These are phyloP conservation scores for Cymbopogon citratus DNA, from an alignment of 176 grass and related monocot genomes.

Conservation along the genomic window DNA sequence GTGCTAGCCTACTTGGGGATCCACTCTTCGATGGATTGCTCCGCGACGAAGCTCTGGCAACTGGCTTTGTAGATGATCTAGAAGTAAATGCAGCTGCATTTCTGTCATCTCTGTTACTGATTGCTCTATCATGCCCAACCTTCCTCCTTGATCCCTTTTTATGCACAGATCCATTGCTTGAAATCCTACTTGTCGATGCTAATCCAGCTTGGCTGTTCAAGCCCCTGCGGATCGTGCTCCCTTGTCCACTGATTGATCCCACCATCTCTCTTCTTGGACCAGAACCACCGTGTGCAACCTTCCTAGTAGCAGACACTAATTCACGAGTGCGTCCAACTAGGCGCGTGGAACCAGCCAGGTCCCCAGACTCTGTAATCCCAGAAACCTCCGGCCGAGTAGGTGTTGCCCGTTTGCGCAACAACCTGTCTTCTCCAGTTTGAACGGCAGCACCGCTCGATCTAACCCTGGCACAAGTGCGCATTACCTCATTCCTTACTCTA, in stretches of 20 bases:
- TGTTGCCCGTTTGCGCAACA: slow-evolving; percentile 42
- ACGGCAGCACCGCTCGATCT: slow-evolving; percentile 24
- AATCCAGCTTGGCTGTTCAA: slow-evolving; percentile 24
- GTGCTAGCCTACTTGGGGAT: not conserved
- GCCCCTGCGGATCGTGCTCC: not conserved
- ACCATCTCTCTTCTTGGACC: slow-evolving; percentile 15
- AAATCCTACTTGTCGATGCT: slow-evolving; percentile 13
- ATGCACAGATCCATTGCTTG: slow-evolving; percentile 25
- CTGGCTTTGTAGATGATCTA: slow-evolving; percentile 25
- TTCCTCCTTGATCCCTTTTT: slow-evolving; percentile 35
- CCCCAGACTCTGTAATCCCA: not conserved
- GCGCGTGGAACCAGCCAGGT: not conserved
- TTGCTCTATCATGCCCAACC: not conserved
- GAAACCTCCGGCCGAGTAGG: slow-evolving; percentile 11
- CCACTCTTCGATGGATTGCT: slow-evolving; percentile 21
- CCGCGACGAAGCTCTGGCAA: not conserved
- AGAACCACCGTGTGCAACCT: not conserved
- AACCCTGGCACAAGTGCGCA: not conserved
- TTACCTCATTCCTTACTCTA: not conserved
- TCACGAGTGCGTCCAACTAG: not conserved
- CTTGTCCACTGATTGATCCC: not conserved
- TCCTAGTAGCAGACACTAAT: not conserved
- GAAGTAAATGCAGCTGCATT: slow-evolving; percentile 21
- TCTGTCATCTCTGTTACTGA: slow-evolving; percentile 9
- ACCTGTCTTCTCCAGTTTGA: slow-evolving; percentile 26